A percentile compares a stretch with the other conserved stretches of the same genome.
These are phyloP conservation scores for Globisporangium apiculatum DNA, from an alignment of 352 stramenopile species.

Conservation along the genomic window DNA sequence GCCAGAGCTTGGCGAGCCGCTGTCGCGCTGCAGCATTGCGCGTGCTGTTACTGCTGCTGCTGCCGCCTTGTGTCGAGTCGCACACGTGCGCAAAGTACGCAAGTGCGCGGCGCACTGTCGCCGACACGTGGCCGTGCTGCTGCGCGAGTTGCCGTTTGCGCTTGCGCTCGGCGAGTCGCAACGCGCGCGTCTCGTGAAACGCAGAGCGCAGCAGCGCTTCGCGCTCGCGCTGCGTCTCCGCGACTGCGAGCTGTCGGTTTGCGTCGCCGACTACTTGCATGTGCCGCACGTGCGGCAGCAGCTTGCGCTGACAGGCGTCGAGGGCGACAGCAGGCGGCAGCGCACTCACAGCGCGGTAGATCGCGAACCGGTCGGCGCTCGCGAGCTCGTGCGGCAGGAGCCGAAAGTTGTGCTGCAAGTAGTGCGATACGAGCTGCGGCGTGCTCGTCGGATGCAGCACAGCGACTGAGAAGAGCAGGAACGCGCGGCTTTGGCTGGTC, in stretches of 20 bases:
- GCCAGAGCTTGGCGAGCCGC: conserved; percentile 63
- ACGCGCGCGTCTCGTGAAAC: conserved; percentile 47
- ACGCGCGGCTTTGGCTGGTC: conserved; percentile 21
- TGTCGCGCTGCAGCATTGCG: conserved; percentile 22
- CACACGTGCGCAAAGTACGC: conserved; percentile 57
- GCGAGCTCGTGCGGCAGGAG: conserved; percentile 23
- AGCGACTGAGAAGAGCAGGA: conserved; percentile 63
- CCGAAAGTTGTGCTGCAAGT: conserved; percentile 69
- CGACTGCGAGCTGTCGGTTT: conserved; percentile 32
- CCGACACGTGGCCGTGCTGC: conserved; percentile 22
- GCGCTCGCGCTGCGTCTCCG: conserved; percentile 41
- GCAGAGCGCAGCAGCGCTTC: conserved; percentile 38
- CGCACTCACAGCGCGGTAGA: conserved; percentile 14
- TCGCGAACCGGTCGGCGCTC: conserved; percentile 17
- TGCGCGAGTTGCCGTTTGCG: conserved; percentile 26
- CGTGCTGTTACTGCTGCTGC: conserved; percentile 7
- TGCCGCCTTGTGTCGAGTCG: conserved; percentile 15
- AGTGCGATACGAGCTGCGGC: conserved; percentile 51
- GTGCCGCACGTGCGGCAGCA: conserved; percentile 43
- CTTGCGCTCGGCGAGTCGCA: conserved; percentile 36
- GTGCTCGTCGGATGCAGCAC: conserved; percentile 50
- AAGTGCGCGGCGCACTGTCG: conserved; percentile 48
- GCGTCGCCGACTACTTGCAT: conserved; percentile 42
- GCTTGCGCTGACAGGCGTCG: conserved; percentile 48
- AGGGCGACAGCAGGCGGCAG: conserved; percentile 31